phyloP scores from a whole-genome alignment of 352 stramenopile genomes.

The Phytophthora rubi region DNA sequence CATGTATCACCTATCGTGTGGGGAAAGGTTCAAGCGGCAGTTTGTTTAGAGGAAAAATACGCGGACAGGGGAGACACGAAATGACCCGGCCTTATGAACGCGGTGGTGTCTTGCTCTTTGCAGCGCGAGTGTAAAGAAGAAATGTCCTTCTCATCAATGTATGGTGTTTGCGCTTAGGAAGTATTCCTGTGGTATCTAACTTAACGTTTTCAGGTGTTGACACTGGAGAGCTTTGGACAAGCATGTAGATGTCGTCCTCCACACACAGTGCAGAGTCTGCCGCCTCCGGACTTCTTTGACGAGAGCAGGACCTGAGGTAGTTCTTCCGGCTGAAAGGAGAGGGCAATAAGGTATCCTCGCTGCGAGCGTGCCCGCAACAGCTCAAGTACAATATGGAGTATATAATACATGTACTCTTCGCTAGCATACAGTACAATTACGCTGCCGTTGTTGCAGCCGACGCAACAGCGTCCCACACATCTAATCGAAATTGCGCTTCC shows the following conservation, averaged over 20 bases:
- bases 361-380: too few relatives aligned
- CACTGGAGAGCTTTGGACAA: too few relatives aligned
- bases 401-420: background rate
- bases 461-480: background rate
- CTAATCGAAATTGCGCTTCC: background rate
- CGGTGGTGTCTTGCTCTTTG: constrained; percentile 22
- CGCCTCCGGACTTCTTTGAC: too few relatives aligned
- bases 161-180: constrained; percentile 35
- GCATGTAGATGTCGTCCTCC: too few relatives aligned
- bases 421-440: background rate
- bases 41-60: constrained; percentile 40
- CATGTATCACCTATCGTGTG: background rate
- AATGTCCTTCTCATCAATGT: constrained; percentile 31
- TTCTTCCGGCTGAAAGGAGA: too few relatives aligned
- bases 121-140: constrained; percentile 22
- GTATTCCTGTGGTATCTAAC: background rate
- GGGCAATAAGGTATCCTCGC: too few relatives aligned
- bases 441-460: background rate
- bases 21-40: constrained; percentile 25
- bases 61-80: constrained; percentile 21
- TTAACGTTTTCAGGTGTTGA: too few relatives aligned
- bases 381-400: too few relatives aligned
- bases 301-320: too few relatives aligned
- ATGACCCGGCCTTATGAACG: constrained; percentile 25
- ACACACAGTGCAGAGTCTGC: too few relatives aligned